These are phyloP conservation scores for Penicillium sclerotigenum DNA, from an alignment of 2,329 filamentous ascomycete species.

Conservation along the genomic window DNA sequence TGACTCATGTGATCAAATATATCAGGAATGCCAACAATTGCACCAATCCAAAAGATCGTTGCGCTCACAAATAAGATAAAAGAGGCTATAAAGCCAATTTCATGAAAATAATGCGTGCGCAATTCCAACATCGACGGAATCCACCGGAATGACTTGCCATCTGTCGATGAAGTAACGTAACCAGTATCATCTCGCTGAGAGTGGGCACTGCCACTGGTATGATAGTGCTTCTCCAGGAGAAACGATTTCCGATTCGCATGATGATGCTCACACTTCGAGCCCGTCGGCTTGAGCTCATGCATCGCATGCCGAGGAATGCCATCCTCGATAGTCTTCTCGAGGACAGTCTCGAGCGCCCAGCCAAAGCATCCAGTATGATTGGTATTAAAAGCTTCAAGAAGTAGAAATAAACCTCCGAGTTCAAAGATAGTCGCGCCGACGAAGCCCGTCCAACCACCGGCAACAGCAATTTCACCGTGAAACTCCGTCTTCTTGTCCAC, in stretches of 20 bases:
- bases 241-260: conserved; percentile 39
- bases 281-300: conserved; percentile 15
- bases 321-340: conserved; percentile 34
- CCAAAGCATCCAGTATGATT: conserved; percentile 64
- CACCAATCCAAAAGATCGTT: conserved; percentile 63
- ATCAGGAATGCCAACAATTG: conserved; percentile 58
- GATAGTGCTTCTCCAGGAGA: neutral
- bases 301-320: conserved; percentile 1
- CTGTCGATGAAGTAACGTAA: conserved; percentile 11
- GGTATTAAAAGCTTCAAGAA: conserved; percentile 68
- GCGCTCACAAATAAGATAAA: conserved; percentile 56
- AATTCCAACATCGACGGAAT: conserved; percentile 58
- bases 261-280: conserved; percentile 41
- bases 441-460: conserved; percentile 61
- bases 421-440: conserved; percentile 68
- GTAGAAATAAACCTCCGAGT: conserved; percentile 59
- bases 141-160: conserved; percentile 54
- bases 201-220: neutral
- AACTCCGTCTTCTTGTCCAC: conserved; percentile 54
- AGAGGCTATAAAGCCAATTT: conserved; percentile 62
- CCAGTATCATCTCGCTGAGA: neutral
- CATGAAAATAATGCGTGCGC: conserved; percentile 57
- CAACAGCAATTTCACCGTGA: conserved; percentile 49
- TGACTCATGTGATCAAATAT: conserved; percentile 53
- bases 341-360: conserved; percentile 59